phyloP scores from a whole-genome alignment of 2,329 filamentous ascomycete genomes.

The Penicillium sp. region DNA sequence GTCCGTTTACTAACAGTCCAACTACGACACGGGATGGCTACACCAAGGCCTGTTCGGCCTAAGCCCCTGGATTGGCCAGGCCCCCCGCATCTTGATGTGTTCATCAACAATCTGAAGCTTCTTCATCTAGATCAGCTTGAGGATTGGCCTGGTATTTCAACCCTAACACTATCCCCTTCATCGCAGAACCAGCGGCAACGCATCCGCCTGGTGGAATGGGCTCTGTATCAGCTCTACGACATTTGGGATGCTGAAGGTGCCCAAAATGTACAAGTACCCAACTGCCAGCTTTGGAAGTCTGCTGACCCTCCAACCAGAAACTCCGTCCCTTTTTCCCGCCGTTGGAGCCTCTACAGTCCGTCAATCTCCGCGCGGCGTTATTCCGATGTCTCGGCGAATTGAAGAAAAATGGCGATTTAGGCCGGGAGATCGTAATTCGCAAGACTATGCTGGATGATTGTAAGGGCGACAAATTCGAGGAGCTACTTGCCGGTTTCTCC shows the following conservation, averaged over 20 bases:
- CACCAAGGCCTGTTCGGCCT: conserved; percentile 31
- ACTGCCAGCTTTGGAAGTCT: background rate
- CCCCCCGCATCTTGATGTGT: conserved; percentile 62
- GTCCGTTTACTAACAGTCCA: conserved; percentile 12
- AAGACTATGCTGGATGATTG: conserved; percentile 98
- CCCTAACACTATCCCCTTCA: conserved; percentile 69
- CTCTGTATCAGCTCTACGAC: conserved; percentile 81
- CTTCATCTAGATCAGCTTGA: conserved; percentile 73
- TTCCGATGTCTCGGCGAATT: conserved; percentile 78
- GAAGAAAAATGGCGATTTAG: conserved; percentile 84
- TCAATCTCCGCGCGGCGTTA: conserved; percentile 83
- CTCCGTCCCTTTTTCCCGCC: conserved; percentile 89
- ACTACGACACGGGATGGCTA: conserved; percentile 32
- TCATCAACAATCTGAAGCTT: conserved; percentile 81
- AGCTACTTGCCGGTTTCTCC: conserved; percentile 81
- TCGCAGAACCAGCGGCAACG: conserved; percentile 78
- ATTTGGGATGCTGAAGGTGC: conserved; percentile 80
- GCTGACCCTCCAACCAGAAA: conserved; percentile 62
- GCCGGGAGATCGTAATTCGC: conserved; percentile 75
- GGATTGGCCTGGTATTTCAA: conserved; percentile 79
- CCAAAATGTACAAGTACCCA: conserved; percentile 58
- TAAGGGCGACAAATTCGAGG: conserved; percentile 85
- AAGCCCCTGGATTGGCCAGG: conserved; percentile 41
- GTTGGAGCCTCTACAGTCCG: conserved; percentile 82
- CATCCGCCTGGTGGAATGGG: conserved; percentile 84